Percentiles rank a stretch among this genome's conserved stretches.
Evolutionary conservation across 164 flowering plant species (phyloP).

Genomic region (Nymphaea colorata): DNA sequence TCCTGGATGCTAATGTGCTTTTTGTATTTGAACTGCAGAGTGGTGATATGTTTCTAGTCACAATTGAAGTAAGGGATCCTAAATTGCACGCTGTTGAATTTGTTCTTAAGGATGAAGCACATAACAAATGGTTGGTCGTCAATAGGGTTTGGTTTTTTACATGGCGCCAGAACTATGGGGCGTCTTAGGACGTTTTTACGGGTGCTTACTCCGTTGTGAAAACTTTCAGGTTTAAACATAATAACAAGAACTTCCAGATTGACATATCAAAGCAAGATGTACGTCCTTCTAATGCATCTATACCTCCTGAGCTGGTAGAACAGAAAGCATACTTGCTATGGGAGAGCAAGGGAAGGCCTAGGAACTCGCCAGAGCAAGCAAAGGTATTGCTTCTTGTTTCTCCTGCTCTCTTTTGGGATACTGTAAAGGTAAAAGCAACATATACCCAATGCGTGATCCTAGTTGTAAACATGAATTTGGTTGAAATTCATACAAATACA

Average conservation of each 20-base stretch:
- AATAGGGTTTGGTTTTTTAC: too few relatives aligned
- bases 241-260: conserved; percentile 26
- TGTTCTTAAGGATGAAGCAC: conserved; percentile 27
- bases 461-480: neutral
- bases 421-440: too few relatives aligned
- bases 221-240: conserved; percentile 5
- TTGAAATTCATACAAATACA: neutral
- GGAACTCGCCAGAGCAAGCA: conserved; percentile 22
- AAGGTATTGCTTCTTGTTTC: conserved; percentile 13
- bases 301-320: conserved; percentile 29
- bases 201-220: conserved; percentile 1
- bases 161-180: too few relatives aligned
- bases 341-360: conserved; percentile 35
- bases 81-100: conserved; percentile 29
- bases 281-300: conserved; percentile 9
- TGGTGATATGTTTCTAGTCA: conserved; percentile 15
- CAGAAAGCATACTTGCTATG: conserved; percentile 23
- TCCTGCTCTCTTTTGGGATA: too few relatives aligned
- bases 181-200: too few relatives aligned
- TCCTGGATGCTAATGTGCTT: neutral
- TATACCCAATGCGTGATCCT: neutral
- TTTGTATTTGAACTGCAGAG: conserved; percentile 14
- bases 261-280: conserved; percentile 19
- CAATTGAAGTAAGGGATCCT: conserved; percentile 26
- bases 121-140: conserved; percentile 26